These are phyloP conservation scores for Dovyalis caffra DNA, from an alignment of 345 rosid genomes.

Conservation along the genomic window DNA sequence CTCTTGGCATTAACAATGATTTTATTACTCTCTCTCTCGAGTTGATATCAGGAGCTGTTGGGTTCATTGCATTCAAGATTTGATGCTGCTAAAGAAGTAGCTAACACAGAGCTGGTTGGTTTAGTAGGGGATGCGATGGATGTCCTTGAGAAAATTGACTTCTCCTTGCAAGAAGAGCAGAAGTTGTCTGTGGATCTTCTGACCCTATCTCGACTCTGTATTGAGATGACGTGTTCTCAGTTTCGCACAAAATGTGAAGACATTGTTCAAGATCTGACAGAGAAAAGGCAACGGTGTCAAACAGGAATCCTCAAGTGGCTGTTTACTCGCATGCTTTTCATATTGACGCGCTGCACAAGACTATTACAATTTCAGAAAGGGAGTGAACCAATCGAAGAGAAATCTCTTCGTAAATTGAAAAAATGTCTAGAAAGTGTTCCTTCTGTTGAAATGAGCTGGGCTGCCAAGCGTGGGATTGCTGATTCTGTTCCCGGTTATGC, in stretches of 20 bases:
- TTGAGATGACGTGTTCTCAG: conserved; percentile 56
- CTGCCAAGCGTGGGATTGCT: conserved; percentile 32
- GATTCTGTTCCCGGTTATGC: conserved; percentile 40
- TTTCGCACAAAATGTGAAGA: conserved; percentile 65
- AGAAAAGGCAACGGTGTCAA: conserved; percentile 67
- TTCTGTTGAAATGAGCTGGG: conserved; percentile 65
- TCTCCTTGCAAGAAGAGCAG: conserved; percentile 49
- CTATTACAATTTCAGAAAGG: conserved; percentile 72
- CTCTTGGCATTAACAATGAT: not conserved
- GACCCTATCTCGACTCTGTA: conserved; percentile 49
- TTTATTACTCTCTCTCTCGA: conserved; percentile 4
- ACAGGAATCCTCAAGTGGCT: conserved; percentile 66
- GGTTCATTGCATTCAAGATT: conserved; percentile 67
- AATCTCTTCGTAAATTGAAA: conserved; percentile 59
- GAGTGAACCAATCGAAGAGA: conserved; percentile 60
- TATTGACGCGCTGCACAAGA: conserved; percentile 79
- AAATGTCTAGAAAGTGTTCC: conserved; percentile 77
- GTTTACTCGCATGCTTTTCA: conserved; percentile 68
- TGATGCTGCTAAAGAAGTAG: conserved; percentile 68
- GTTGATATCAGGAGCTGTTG: conserved; percentile 57
- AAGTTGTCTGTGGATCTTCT: conserved; percentile 59
- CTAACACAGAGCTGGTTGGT: conserved; percentile 52
- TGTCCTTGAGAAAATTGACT: conserved; percentile 49
- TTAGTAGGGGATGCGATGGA: conserved; percentile 58
- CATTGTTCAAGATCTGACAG: conserved; percentile 66